These are phyloP conservation scores for Talaromyces rugulosus DNA, from an alignment of 2,329 filamentous ascomycete species.

Conservation along the genomic window DNA sequence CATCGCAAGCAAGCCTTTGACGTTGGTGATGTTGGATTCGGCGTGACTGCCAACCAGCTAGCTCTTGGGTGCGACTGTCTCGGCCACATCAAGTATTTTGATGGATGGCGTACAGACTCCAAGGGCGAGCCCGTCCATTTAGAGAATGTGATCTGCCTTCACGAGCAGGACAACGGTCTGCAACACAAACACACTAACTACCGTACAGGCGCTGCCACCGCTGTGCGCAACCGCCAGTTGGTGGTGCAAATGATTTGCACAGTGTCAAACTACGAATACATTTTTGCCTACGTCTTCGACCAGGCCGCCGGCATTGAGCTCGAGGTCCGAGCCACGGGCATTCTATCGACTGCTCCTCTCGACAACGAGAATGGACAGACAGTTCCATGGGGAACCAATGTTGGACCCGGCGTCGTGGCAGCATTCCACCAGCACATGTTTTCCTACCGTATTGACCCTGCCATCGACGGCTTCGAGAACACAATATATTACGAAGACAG, in stretches of 20 bases:
- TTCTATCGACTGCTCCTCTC: conserved; percentile 63
- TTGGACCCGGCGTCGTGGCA: conserved; percentile 64
- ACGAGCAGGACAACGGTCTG: conserved; percentile 67
- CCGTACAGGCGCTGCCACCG: conserved; percentile 59
- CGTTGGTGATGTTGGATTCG: conserved; percentile 63
- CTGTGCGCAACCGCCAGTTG: conserved; percentile 61
- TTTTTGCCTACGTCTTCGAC: conserved; percentile 68
- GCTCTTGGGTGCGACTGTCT: conserved; percentile 68
- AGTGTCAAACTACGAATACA: conserved; percentile 69
- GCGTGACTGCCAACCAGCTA: conserved; percentile 65
- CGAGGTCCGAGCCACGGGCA: conserved; percentile 66
- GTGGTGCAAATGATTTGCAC: conserved; percentile 69
- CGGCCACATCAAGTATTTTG: conserved; percentile 61
- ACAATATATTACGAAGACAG: conserved; percentile 54
- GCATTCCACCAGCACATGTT: conserved; percentile 73
- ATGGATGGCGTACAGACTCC: conserved; percentile 58
- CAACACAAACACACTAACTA: conserved; percentile 72
- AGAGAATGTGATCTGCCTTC: conserved; percentile 64
- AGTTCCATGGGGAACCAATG: conserved; percentile 64
- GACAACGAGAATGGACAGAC: conserved; percentile 56
- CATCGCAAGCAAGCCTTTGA: conserved; percentile 69
- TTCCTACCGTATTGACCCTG: conserved; percentile 58
- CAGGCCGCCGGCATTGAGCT: conserved; percentile 65
- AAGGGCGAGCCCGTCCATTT: conserved; percentile 39
- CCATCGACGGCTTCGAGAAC: conserved; percentile 54